phyloP scores from a whole-genome alignment of 1,284 basidiomycete genomes.

The Vanrija pseudolonga region DNA sequence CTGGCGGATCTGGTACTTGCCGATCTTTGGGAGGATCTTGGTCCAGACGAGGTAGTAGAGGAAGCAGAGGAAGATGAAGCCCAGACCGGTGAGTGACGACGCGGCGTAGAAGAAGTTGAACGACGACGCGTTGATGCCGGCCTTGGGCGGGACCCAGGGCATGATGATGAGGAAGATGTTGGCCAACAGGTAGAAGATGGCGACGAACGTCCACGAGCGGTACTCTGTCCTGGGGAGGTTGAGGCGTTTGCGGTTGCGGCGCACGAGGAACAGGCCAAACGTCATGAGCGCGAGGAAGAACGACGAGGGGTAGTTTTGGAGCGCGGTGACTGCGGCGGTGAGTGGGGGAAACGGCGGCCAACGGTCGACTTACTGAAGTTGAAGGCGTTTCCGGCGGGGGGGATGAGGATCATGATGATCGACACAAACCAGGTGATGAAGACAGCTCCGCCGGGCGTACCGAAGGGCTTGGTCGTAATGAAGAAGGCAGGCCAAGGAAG shows the following conservation, averaged over 20 bases:
- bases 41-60: slow-evolving; percentile 49
- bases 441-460: slow-evolving; percentile 50
- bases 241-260: slow-evolving; percentile 45
- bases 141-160: slow-evolving; percentile 51
- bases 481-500: slow-evolving; percentile 41
- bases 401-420: slow-evolving; percentile 56
- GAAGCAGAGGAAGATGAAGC: slow-evolving; percentile 32
- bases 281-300: slow-evolving; percentile 52
- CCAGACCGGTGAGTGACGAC: slow-evolving; percentile 34
- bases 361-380: slow-evolving; percentile 41
- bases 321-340: slow-evolving; percentile 28
- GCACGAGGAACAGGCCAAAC: slow-evolving; percentile 51
- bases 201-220: slow-evolving; percentile 49
- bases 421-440: slow-evolving; percentile 54
- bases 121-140: slow-evolving; percentile 28
- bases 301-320: slow-evolving; percentile 51
- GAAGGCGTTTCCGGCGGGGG: slow-evolving; percentile 58
- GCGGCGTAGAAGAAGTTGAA: slow-evolving; percentile 49
- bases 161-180: slow-evolving; percentile 54
- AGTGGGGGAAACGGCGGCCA: background rate
- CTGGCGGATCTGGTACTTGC: slow-evolving; percentile 45
- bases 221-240: slow-evolving; percentile 49
- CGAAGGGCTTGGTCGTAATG: slow-evolving; percentile 36
- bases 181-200: slow-evolving; percentile 49
- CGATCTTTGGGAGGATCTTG: slow-evolving; percentile 37